phyloP scores from a whole-genome alignment of 2,329 filamentous ascomycete species.

The Orbilia brochopaga region DNA sequence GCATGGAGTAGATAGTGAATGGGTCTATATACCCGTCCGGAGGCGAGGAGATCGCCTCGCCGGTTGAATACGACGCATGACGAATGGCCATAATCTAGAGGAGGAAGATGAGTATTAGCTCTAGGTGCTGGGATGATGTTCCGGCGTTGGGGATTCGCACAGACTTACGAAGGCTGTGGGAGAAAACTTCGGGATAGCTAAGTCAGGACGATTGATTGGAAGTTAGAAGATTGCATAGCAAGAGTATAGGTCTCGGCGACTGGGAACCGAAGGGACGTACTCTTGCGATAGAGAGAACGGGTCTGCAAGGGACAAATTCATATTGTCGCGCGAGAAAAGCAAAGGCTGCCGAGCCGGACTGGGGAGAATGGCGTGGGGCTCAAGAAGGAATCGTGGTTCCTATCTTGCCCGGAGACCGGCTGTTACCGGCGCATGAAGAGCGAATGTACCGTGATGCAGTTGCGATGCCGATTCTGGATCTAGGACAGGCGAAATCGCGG shows the following conservation, averaged over 20 bases:
- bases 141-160: conserved; percentile 54
- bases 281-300: conserved; percentile 71
- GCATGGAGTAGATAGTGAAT: conserved; percentile 28
- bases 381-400: conserved; percentile 26
- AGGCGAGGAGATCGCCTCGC: conserved; percentile 91
- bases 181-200: conserved; percentile 54
- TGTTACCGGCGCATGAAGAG: conserved; percentile 35
- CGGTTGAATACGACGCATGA: conserved; percentile 84
- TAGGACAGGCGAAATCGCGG: neutral
- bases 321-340: conserved; percentile 12
- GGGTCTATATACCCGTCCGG: conserved; percentile 71
- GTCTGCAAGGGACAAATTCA: conserved; percentile 76
- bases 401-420: conserved; percentile 29
- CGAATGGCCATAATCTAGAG: conserved; percentile 71
- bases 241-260: conserved; percentile 2
- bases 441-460: neutral
- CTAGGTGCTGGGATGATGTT: conserved; percentile 83
- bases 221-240: conserved; percentile 4
- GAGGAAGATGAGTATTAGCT: no score
- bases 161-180: conserved; percentile 44
- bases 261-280: conserved; percentile 21
- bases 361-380: conserved; percentile 2
- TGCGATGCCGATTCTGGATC: neutral
- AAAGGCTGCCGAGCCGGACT: neutral
- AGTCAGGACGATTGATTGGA: conserved; percentile 9